Evolutionary conservation across 805 yeast species (phyloP).

Genomic region (Wickerhamomyces alni): DNA sequence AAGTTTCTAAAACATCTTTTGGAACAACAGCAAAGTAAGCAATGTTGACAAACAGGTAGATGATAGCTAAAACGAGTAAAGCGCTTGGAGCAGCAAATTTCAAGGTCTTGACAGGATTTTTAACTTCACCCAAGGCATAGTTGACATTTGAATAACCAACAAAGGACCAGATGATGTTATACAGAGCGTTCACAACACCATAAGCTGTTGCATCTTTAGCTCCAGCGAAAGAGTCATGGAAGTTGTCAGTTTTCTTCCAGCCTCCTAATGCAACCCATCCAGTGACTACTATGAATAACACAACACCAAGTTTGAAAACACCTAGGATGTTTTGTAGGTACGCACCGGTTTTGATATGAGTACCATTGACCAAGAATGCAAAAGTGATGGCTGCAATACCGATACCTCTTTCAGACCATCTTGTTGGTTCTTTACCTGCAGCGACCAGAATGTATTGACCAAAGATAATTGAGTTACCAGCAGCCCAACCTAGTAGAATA

Average conservation of each 20-base stretch:
- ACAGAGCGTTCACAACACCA: conserved; percentile 69
- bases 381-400: conserved; percentile 72
- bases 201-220: conserved; percentile 48
- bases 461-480: conserved; percentile 75
- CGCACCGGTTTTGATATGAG: conserved; percentile 60
- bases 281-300: conserved; percentile 61
- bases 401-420: conserved; percentile 75
- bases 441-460: conserved; percentile 76
- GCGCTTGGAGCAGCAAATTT: conserved; percentile 74
- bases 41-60: conserved; percentile 71
- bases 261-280: conserved; percentile 86
- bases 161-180: conserved; percentile 81
- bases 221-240: conserved; percentile 53
- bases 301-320: conserved; percentile 64
- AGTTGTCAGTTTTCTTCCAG: conserved; percentile 56
- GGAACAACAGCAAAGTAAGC: conserved; percentile 83
- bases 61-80: conserved; percentile 48
- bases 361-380: conserved; percentile 57
- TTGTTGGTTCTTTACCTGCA: conserved; percentile 57
- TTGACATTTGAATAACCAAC: conserved; percentile 81
- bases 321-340: conserved; percentile 63
- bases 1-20: conserved; percentile 46
- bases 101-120: conserved; percentile 65
- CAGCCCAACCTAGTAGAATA: conserved; percentile 78
- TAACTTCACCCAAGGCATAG: conserved; percentile 76